Evolutionary conservation across 2,329 filamentous ascomycete genomes (phyloP), one percentile per base, ranked within the genome.

Genomic region (Cyclaneusma minus): DNA sequence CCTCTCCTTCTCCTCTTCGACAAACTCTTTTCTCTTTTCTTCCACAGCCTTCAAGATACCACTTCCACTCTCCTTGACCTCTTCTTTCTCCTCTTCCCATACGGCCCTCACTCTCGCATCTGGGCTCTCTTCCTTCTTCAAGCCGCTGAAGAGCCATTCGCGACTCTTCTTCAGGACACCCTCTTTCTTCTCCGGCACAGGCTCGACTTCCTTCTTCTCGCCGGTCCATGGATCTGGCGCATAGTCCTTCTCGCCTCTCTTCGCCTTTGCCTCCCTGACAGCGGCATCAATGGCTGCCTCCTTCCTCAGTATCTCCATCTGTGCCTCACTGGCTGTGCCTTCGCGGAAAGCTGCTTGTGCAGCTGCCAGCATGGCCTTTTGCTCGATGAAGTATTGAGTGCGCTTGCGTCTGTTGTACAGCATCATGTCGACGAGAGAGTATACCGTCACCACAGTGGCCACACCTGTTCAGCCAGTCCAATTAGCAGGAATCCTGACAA

Each of bases 401-500:
- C 64, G 58, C 54, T 75, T 71, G 31, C 64, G 59, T 29, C 73
- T 64, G 48, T 78, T 79, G 52, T 77, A 71, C 32, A 74, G 50
- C 31, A 77, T 59, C 57, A 79, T 66, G 41, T 75, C 72, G 32
- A 66, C 60, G 36, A 74, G 60, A 7, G 72, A 70, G 45, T 75
- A 74, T 20, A 67, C 58, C 19, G 69, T 70, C 22, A 76, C 61
- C 21, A 64, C 62, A 38, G 60, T 66, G 27, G 63, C 60, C 34
- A 75, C 53, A 31, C 70, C 71, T 65, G 45, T 34, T 12, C 4
- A 13, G 17, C 4, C 8, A 28, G 16, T 16, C 15, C 16, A 8
- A 10, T 28, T 24, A 22, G 19, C 26, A 6, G 10, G 2, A 3
- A 15, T 25, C 11, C 11, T 15, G 9, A 4, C 11, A 13, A 22